phyloP scores from a whole-genome alignment of 2,329 filamentous ascomycete genomes.

The Zopfia rhizophila region DNA sequence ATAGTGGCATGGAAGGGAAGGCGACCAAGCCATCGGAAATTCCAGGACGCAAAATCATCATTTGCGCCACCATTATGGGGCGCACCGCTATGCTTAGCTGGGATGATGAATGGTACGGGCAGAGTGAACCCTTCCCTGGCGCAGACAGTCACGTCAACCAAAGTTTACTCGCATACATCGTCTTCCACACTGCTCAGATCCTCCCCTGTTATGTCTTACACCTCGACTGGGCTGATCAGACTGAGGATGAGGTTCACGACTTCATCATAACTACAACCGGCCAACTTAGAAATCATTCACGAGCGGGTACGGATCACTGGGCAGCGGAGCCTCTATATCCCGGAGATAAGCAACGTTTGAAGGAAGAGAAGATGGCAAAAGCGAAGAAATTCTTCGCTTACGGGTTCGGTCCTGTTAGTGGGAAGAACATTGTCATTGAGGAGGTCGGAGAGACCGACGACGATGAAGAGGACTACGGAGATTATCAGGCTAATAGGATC shows the following conservation, averaged over 20 bases:
- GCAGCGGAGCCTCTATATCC: constrained; percentile 30
- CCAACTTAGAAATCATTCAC: constrained; percentile 28
- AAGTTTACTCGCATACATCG: constrained; percentile 54
- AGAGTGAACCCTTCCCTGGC: constrained; percentile 1
- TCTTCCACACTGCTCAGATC: constrained; percentile 57
- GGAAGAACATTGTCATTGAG: constrained; percentile 58
- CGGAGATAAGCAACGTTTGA: constrained; percentile 51
- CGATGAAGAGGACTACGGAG: constrained; percentile 24
- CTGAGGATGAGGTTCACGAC: constrained; percentile 1
- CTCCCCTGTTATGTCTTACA: constrained; percentile 60
- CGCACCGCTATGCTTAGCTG: constrained; percentile 43
- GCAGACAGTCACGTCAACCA: constrained; percentile 42
- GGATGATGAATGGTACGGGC: constrained; percentile 43
- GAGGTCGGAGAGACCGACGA: constrained; percentile 54
- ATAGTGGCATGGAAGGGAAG: constrained; percentile 42
- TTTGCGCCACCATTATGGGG: constrained; percentile 61
- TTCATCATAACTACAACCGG: constrained; percentile 43
- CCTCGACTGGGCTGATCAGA: constrained; percentile 43
- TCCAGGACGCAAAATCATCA: constrained; percentile 55
- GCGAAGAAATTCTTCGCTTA: constrained; percentile 61
- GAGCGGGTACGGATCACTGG: no score
- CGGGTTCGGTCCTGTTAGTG: constrained; percentile 57
- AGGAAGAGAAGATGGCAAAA: constrained; percentile 52
- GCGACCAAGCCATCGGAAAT: constrained; percentile 30
- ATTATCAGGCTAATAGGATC: constrained; percentile 14